phyloP scores from a whole-genome alignment of 2,329 filamentous ascomycete species.

The Chaetomiaceae sp. region DNA sequence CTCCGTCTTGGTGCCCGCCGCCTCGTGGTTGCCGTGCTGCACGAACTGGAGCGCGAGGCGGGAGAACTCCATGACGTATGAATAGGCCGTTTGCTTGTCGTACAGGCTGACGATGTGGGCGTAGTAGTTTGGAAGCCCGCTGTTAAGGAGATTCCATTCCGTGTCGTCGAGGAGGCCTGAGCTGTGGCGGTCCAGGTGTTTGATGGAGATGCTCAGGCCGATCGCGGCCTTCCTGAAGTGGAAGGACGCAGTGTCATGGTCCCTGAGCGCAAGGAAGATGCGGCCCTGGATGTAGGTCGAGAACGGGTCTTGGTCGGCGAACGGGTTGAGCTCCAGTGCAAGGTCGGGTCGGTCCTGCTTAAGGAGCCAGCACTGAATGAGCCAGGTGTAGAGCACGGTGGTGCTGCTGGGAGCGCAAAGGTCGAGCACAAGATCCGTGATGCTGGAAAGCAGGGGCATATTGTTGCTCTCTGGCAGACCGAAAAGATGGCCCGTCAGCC shows the following conservation, averaged over 20 bases:
- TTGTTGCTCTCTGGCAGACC: slow-evolving; percentile 55
- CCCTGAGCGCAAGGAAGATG: slow-evolving; percentile 66
- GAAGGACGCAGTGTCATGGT: slow-evolving; percentile 67
- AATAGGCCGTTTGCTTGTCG: slow-evolving; percentile 70
- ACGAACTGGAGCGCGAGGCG: slow-evolving; percentile 67
- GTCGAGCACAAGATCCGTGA: slow-evolving; percentile 65
- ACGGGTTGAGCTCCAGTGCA: slow-evolving; percentile 53
- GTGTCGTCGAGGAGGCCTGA: slow-evolving; percentile 68
- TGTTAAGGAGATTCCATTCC: slow-evolving; percentile 65
- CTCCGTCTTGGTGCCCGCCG: slow-evolving; percentile 51
- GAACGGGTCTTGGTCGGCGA: slow-evolving; percentile 55
- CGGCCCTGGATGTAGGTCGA: slow-evolving; percentile 82
- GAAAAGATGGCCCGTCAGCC: slow-evolving; percentile 59
- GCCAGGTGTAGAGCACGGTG: slow-evolving; percentile 57
- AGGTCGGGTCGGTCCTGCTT: slow-evolving; percentile 57
- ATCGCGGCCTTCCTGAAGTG: slow-evolving; percentile 81
- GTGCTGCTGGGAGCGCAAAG: slow-evolving; percentile 62
- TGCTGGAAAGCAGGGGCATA: slow-evolving; percentile 51
- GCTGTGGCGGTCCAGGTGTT: slow-evolving; percentile 51
- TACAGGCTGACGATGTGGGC: slow-evolving; percentile 79
- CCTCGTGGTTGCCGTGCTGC: slow-evolving; percentile 27
- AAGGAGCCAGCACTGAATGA: slow-evolving; percentile 59
- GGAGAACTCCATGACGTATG: slow-evolving; percentile 80
- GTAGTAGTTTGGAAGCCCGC: slow-evolving; percentile 79
- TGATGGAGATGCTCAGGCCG: slow-evolving; percentile 58